Percentiles rank a stretch among this genome's conserved stretches.
phyloP scores from a whole-genome alignment of 1,139 yeast species.

The Maudiozyma humilis region DNA sequence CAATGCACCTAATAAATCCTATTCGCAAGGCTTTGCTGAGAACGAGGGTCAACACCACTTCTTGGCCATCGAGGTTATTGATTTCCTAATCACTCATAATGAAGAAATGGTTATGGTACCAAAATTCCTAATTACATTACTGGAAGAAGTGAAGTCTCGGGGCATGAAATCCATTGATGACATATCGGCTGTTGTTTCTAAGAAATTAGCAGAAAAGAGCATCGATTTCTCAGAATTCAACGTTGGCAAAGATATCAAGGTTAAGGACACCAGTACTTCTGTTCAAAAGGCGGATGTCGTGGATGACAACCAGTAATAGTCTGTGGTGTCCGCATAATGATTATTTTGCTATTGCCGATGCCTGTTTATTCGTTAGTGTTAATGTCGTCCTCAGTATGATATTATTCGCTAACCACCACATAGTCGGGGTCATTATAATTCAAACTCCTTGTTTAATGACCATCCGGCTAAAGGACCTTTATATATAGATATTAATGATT shows the following conservation, averaged over 20 bases:
- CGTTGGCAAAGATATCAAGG: slow-evolving; percentile 6
- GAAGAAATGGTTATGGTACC: slow-evolving; percentile 79
- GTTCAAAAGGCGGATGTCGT: slow-evolving; percentile 7
- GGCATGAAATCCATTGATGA: slow-evolving; percentile 17
- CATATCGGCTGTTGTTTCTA: slow-evolving; percentile 15
- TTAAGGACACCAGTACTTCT: slow-evolving; percentile 10
- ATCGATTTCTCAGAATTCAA: slow-evolving; percentile 14
- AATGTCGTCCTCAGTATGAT: too few relatives aligned
- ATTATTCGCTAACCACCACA: too few relatives aligned
- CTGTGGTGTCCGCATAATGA: too few relatives aligned
- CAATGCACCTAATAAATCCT: slow-evolving; percentile 16
- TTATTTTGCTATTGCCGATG: too few relatives aligned
- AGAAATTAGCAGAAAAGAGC: background rate
- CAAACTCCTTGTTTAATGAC: too few relatives aligned
- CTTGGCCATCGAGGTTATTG: slow-evolving; percentile 84
- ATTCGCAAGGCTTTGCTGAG: slow-evolving; percentile 35
- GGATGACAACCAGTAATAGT: background rate
- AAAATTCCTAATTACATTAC: slow-evolving; percentile 37
- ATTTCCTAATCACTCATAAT: slow-evolving; percentile 73
- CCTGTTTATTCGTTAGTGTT: too few relatives aligned
- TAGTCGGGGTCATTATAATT: too few relatives aligned
- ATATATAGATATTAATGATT: too few relatives aligned
- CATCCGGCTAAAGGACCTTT: too few relatives aligned
- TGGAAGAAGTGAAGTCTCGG: slow-evolving; percentile 30
- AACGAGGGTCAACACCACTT: slow-evolving; percentile 72